These are phyloP conservation scores for Odontarrhena argentea DNA, from an alignment of 345 rosid species.

Conservation along the genomic window DNA sequence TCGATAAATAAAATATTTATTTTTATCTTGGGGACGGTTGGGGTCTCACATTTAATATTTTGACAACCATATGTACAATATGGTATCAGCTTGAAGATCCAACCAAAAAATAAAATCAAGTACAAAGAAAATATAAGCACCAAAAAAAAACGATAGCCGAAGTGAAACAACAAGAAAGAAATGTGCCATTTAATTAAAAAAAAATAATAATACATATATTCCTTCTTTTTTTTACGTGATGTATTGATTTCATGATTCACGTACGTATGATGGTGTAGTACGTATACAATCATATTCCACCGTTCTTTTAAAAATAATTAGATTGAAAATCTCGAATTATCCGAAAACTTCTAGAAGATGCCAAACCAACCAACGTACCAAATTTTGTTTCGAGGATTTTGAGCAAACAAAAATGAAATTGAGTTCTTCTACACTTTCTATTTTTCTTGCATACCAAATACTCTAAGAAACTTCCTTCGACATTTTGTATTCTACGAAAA, in stretches of 20 bases:
- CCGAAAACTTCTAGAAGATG: slow-evolving; percentile 16
- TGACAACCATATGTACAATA: too few relatives aligned
- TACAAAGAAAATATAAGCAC: too few relatives aligned
- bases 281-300: slow-evolving; percentile 5
- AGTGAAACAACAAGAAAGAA: too few relatives aligned
- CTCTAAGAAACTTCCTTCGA: slow-evolving; percentile 31
- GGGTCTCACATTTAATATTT: too few relatives aligned
- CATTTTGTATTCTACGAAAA: slow-evolving; percentile 19
- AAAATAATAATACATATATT: too few relatives aligned
- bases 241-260: not conserved
- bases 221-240: too few relatives aligned
- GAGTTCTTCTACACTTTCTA: slow-evolving; percentile 21
- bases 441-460: not conserved
- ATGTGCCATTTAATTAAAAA: too few relatives aligned
- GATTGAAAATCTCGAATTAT: slow-evolving; percentile 9
- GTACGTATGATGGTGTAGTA: not conserved
- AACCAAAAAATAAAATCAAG: too few relatives aligned
- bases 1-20: too few relatives aligned
- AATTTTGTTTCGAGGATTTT: not conserved
- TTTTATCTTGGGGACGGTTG: too few relatives aligned
- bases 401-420: slow-evolving; percentile 28
- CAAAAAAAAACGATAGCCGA: too few relatives aligned
- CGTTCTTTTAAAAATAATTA: not conserved
- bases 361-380: slow-evolving; percentile 27
- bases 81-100: too few relatives aligned